Evolutionary conservation across 371 early-diverging fungal species (phyloP).

Genomic region (Capillidium rhysosporum): DNA sequence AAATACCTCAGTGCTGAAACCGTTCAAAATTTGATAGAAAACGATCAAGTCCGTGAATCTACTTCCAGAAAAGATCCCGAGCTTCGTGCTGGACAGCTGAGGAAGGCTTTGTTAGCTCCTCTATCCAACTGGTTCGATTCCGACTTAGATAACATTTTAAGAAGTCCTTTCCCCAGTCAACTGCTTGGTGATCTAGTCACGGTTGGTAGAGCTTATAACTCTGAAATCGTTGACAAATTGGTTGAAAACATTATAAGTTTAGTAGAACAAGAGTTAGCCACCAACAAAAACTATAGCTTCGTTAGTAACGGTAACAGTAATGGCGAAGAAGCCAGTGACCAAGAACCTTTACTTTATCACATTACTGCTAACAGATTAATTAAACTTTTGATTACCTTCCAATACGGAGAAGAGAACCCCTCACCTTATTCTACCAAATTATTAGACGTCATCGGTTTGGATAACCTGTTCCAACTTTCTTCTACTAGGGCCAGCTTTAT

Average conservation of each 20-base stretch:
- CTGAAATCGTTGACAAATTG: constrained; percentile 23
- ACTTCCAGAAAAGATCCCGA: constrained; percentile 55
- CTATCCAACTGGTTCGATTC: constrained; percentile 27
- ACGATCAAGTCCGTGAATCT: constrained; percentile 32
- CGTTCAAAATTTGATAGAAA: constrained; percentile 31
- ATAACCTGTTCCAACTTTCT: constrained; percentile 10
- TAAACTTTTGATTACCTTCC: constrained; percentile 34
- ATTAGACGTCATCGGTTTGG: constrained; percentile 9
- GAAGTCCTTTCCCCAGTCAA: background rate
- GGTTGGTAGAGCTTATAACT: too few species aligned
- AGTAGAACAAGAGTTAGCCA: constrained; percentile 15
- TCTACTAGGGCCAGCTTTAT: constrained; percentile 21
- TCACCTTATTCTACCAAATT: constrained; percentile 18
- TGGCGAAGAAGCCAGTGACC: constrained; percentile 10
- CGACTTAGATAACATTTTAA: background rate
- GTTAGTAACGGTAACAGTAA: too few species aligned
- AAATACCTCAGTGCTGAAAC: constrained; percentile 43
- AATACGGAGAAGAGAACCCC: constrained; percentile 19
- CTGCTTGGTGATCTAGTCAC: too few species aligned
- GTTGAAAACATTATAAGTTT: constrained; percentile 24
- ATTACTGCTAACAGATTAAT: constrained; percentile 32
- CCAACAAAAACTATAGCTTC: too few species aligned
- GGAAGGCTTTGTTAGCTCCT: constrained; percentile 27
- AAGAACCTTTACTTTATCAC: constrained; percentile 28
- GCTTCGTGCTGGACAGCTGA: constrained; percentile 35